Evolutionary conservation across 139 green algal species (phyloP).

Genomic region (Chlamydomonas schloesseri): DNA sequence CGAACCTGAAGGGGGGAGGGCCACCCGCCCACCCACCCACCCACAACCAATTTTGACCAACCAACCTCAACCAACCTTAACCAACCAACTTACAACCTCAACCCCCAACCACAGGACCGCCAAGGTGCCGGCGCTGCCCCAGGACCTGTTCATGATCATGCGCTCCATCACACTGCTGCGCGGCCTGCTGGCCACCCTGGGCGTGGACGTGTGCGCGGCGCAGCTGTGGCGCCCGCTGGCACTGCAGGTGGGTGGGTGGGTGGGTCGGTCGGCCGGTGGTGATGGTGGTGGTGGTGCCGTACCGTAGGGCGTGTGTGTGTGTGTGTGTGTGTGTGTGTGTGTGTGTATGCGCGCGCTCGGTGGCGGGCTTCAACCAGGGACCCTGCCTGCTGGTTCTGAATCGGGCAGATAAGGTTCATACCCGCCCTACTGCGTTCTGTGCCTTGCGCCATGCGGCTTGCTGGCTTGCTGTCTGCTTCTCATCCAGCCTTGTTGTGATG

Average conservation of each 20-base stretch:
- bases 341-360: too few species aligned
- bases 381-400: too few species aligned
- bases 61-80: background rate
- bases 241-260: conserved; percentile 34
- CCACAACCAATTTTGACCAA: too few species aligned
- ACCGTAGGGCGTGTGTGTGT: background rate
- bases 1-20: too few species aligned
- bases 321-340: too few species aligned
- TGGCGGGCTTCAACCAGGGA: too few species aligned
- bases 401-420: too few species aligned
- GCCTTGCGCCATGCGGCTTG: too few species aligned
- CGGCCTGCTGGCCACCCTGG: conserved; percentile 58
- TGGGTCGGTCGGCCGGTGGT: background rate
- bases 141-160: conserved; percentile 75
- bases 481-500: too few species aligned
- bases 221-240: conserved; percentile 63
- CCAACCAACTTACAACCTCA: background rate
- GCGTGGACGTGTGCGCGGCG: conserved; percentile 57
- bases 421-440: too few species aligned
- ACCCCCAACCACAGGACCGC: conserved; percentile 42
- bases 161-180: conserved; percentile 67
- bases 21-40: too few species aligned
- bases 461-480: too few species aligned
- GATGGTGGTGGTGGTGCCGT: background rate
- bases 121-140: conserved; percentile 51